Evolutionary conservation across 768 basidiomycete genomes (phyloP), one percentile per base, ranked within the genome.

Genomic region (Cantharellus cinnabarinus): DNA sequence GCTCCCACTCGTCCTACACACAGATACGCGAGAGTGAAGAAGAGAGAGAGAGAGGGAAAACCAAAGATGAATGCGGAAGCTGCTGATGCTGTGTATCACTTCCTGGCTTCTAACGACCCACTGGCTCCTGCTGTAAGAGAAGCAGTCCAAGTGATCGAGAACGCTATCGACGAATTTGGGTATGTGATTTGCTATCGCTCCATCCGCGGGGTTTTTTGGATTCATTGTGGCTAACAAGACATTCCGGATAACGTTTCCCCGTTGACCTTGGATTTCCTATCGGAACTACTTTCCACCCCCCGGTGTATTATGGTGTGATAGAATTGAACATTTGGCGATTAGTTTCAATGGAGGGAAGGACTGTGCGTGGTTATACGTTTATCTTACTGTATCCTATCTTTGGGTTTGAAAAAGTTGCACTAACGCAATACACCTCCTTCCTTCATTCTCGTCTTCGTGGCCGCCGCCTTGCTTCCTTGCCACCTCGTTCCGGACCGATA

Each of bases 261-360:
- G 44, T 10, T 48, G 29, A 48, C 29, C 10, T 48, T 10, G 10
- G 44, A 48, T 48, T 29, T 48, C 10, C 44, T 10, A 10, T 10
- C 44, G 44, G 44, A 29, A 48, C 29, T 29, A 29, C 44, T 48
- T 10, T 48, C 10, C 44, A 10, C 29, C 44, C 44, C 44, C 20
- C 20, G 20, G 20, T 29, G 20, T 29, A 29, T 48, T 48, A 48
- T n/a, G 34, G 57, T 34, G 20, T 3, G 42, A 40, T 54, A 87
- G 89, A 56, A 75, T 77, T 66, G 79, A 83, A 41, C 73, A 76
- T 59, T 72, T 91, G 3, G 83, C 91, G 2, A 75, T 99, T 61
- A 95, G 91, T 70, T 99, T 97, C 73, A 99, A 98, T 64, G 95
- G 95, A 5, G 95, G 95, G 57, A 99, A 99, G 69, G 95, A 99